Base-by-base conservation (phyloP, 805 yeast genomes). In the Suhomyces faveliae region DNA sequence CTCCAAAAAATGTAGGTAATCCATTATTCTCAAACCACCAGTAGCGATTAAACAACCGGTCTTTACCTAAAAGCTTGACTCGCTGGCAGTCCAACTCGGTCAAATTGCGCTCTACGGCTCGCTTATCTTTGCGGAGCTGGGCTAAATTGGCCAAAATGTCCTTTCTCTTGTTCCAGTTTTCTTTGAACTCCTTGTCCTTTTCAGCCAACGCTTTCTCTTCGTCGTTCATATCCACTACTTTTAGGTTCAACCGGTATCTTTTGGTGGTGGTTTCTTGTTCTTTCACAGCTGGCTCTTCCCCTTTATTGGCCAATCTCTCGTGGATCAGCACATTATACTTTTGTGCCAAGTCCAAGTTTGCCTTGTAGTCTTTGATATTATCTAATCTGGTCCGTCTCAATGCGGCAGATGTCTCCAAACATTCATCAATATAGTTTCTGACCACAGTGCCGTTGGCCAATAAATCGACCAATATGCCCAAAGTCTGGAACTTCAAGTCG, bases 11-110 rank as follows among this genome's bases (percentile, higher is more conserved):
- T 6, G 74, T 73, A 3, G 90, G 89, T 42, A 89, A 72, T 0
- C 98, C 99, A 59, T 86, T 85, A 52, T 77, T 76, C 59, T 92
- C 98, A 61, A 90, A 83, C 96, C 96, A 94, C 96, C 96, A 94
- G 63, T 92, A 94, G 54, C 91, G 74, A 68, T 94, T 94, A 63
- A 74, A 90, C 49, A 80, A 79, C 43, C 96, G 71, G 64, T 94
- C 99, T 49, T 83, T 77, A 2, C 99, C 99, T 22, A 94, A 69
- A 24, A 81, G 74, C 46, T 79, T 79, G 42, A 90, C 76, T 48
- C 98, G 70, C 61, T 89, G 96, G 50, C 85, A 76, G 58, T 91
- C 96, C 42, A 81, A 68, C 55, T 84, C 89, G 40, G 77, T 76
- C 20, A 94, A 69, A 49, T 80, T 73, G 50, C 71, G 76, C 56